phyloP scores from a whole-genome alignment of 371 early-diverging fungal genomes.

The Rhizomucor miehei region DNA sequence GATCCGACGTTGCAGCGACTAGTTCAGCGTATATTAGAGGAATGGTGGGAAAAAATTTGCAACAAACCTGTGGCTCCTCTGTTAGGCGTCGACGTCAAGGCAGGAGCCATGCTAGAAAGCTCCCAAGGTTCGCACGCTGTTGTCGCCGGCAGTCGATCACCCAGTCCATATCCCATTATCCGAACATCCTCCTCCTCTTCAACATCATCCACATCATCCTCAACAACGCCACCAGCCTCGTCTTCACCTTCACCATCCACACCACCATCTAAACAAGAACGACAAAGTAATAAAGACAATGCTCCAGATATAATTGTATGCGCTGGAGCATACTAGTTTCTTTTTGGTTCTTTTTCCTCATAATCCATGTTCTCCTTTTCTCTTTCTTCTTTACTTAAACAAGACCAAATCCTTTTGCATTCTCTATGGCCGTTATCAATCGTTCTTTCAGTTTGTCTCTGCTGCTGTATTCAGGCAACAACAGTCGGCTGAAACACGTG shows the following conservation, averaged over 20 bases:
- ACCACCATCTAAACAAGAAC: too few relatives aligned
- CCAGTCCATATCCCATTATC: constrained; percentile 11
- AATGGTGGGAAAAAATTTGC: constrained; percentile 48
- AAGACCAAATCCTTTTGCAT: constrained; percentile 97
- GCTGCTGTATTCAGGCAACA: constrained; percentile 91
- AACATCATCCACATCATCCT: constrained; percentile 2
- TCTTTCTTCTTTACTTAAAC: constrained; percentile 38
- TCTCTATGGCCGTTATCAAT: constrained; percentile 90
- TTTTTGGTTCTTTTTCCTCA: too few relatives aligned
- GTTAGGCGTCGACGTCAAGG: constrained; percentile 15
- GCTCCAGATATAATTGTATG: too few relatives aligned
- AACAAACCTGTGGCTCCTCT: constrained; percentile 15
- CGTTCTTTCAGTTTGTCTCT: constrained; percentile 84
- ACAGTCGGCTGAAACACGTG: constrained; percentile 93
- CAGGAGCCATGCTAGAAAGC: constrained; percentile 2
- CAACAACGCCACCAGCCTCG: too few relatives aligned
- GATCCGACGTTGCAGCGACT: constrained; percentile 34
- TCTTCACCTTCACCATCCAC: too few relatives aligned
- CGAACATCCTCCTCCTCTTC: constrained; percentile 12
- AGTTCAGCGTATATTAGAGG: constrained; percentile 48
- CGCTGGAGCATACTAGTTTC: too few relatives aligned
- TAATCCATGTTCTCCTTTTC: too few relatives aligned
- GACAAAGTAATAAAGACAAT: too few relatives aligned
- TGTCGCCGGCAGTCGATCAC: background rate
- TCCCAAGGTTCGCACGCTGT: constrained; percentile 1